Evolutionary conservation across 1,284 basidiomycete species (phyloP).

Genomic region (Sporisorium sorghi): DNA sequence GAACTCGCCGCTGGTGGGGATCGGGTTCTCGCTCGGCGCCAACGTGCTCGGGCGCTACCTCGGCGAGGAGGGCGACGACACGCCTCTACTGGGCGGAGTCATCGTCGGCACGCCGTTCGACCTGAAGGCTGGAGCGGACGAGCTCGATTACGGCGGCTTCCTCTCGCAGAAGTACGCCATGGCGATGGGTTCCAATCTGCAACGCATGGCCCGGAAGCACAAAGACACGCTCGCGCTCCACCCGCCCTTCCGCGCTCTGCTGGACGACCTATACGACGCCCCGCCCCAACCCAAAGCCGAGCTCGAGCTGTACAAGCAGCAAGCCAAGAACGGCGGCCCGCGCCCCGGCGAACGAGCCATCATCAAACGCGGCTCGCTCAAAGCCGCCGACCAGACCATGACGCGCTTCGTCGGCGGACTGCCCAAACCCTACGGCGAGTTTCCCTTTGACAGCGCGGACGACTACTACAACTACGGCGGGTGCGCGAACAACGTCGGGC

Average conservation of each 20-base stretch:
- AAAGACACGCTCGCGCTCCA: constrained; percentile 57
- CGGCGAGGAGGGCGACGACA: constrained; percentile 83
- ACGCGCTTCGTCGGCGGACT: constrained; percentile 83
- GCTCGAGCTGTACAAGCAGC: constrained; percentile 44
- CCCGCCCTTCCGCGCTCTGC: constrained; percentile 51
- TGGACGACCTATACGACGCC: constrained; percentile 54
- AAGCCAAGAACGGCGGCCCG: constrained; percentile 41
- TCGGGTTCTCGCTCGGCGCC: constrained; percentile 94
- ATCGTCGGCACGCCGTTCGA: constrained; percentile 87
- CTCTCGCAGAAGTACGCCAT: constrained; percentile 82
- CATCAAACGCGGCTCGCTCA: constrained; percentile 60
- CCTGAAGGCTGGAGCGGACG: constrained; percentile 72
- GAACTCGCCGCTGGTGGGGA: constrained; percentile 81
- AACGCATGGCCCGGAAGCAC: constrained; percentile 64
- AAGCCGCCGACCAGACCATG: constrained; percentile 74
- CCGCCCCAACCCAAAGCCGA: constrained; percentile 40
- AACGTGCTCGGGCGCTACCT: constrained; percentile 91
- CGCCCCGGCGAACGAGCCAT: constrained; percentile 27
- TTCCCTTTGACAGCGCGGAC: constrained; percentile 73
- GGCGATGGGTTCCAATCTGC: constrained; percentile 83
- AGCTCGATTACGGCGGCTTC: constrained; percentile 73
- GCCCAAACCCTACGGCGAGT: constrained; percentile 54
- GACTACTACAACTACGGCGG: constrained; percentile 78
- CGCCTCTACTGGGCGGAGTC: constrained; percentile 78
- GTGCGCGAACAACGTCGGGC: constrained; percentile 51